These are phyloP conservation scores for Scolecobasidium constrictum DNA, from an alignment of 2,329 filamentous ascomycete species.

Conservation along the genomic window DNA sequence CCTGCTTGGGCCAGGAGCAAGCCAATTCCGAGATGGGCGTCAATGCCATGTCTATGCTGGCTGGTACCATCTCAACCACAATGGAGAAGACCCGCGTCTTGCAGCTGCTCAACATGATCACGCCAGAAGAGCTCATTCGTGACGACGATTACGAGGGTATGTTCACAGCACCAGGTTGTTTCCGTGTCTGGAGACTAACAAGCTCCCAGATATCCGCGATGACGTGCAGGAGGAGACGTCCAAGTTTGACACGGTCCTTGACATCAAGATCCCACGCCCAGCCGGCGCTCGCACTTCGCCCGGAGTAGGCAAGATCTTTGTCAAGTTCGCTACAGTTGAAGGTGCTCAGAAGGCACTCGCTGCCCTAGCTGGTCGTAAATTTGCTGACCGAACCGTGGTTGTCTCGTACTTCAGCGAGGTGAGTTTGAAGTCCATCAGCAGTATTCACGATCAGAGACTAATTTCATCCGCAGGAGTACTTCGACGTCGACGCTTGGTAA, in stretches of 20 bases:
- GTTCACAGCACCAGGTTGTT: conserved; percentile 13
- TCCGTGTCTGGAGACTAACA: conserved; percentile 24
- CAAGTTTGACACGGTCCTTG: conserved; percentile 77
- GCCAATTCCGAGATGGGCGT: conserved; percentile 92
- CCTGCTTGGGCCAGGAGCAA: conserved; percentile 90
- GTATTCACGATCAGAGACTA: neutral
- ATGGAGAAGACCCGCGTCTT: conserved; percentile 74
- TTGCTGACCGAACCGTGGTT: conserved; percentile 90
- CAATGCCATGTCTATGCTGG: conserved; percentile 95
- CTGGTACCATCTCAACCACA: conserved; percentile 72
- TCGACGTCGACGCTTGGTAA: conserved; percentile 84
- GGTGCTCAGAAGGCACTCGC: conserved; percentile 75
- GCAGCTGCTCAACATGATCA: conserved; percentile 97
- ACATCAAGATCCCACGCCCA: conserved; percentile 89
- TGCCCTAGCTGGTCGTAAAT: conserved; percentile 89
- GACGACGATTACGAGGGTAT: conserved; percentile 90
- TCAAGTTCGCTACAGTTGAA: conserved; percentile 77
- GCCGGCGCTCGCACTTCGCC: conserved; percentile 70
- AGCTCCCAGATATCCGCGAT: conserved; percentile 76
- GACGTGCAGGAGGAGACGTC: conserved; percentile 87
- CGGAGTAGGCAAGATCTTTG: conserved; percentile 94
- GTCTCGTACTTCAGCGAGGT: conserved; percentile 95
- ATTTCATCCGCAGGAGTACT: conserved; percentile 61
- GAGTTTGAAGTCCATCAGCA: conserved; percentile 14
- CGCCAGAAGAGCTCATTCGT: conserved; percentile 85